Evolutionary conservation across 441 rosid species (phyloP), one percentile per base, ranked within the genome.

Genomic region (Gossypium davidsonii): DNA sequence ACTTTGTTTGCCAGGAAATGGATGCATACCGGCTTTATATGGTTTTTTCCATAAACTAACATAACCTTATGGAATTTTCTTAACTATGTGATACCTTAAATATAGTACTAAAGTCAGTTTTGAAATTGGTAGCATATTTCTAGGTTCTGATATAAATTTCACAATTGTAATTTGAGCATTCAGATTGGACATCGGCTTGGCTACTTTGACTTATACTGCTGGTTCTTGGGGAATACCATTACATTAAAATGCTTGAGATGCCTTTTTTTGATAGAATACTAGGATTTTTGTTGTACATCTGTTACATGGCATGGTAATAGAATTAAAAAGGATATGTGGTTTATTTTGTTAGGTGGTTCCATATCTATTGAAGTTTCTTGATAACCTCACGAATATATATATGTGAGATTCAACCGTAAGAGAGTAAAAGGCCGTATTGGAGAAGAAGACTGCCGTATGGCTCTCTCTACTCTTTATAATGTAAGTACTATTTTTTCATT

Each of bases 361-460:
- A 2, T 85, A 89, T 83, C 97, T 94, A 68, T 77, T 96, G 84
- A 91, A 87, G 84, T 96, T 88, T 88, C 95, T 96, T 26, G 98
- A 93, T 86, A 89, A 86, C 80, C 97, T 96, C 75, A 96, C 99
- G 46, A 92, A 25, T 25, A 94, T 79, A 86, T 96, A 77, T 94
- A 90, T 84, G 99, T 96, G 34, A 88, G 98, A 70, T 91, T 94
- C 83, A 96, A 96, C 80, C 95, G 98, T 56, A 96, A 93, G 89
- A 89, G 99, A 82, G 79, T 93, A 68, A 96, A 96, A 85, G 99
- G 99, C 73, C 94, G 96, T 73, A 87, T 91, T 14, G 97, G 91
- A 79, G 94, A 93, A 82, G 87, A 87, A 79, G 99, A 93, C 76
- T 94, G 98, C 78, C 84, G 78, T 64, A 92, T 79, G 67, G 96